These are phyloP conservation scores for Penium margaritaceum DNA, from an alignment of 139 green algal species.

Conservation along the genomic window DNA sequence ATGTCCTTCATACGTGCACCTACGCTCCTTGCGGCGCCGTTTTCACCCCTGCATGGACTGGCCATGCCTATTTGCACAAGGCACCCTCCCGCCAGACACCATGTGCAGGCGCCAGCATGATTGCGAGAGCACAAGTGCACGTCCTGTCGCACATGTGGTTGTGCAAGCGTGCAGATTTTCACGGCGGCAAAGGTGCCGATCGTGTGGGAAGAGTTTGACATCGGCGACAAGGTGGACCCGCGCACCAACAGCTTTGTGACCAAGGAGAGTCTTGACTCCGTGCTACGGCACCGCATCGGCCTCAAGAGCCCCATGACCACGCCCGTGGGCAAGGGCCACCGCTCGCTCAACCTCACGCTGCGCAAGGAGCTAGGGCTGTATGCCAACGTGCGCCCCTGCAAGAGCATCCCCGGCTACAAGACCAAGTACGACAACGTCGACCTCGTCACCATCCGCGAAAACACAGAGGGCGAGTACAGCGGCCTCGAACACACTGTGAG, in stretches of 20 bases:
- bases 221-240: conserved; percentile 74
- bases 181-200: conserved; percentile 66
- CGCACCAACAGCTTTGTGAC: conserved; percentile 78
- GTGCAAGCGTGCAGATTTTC: conserved; percentile 78
- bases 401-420: conserved; percentile 87
- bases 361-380: conserved; percentile 91
- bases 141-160: too few relatives aligned
- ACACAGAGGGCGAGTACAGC: conserved; percentile 95
- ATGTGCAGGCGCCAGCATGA: too few relatives aligned
- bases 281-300: conserved; percentile 69
- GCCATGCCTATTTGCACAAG: too few relatives aligned
- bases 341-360: conserved; percentile 89
- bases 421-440: conserved; percentile 89
- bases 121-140: too few relatives aligned
- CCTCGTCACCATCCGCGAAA: conserved; percentile 91
- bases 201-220: conserved; percentile 82
- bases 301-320: conserved; percentile 94
- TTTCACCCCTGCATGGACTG: too few relatives aligned
- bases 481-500: conserved; percentile 87
- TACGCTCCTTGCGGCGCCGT: too few relatives aligned
- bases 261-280: conserved; percentile 85
- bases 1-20: too few relatives aligned
- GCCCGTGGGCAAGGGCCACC: conserved; percentile 87
- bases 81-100: too few relatives aligned
- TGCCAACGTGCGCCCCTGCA: conserved; percentile 91